phyloP scores from a whole-genome alignment of 1,284 basidiomycete genomes.

The Rhodotorula sp. region DNA sequence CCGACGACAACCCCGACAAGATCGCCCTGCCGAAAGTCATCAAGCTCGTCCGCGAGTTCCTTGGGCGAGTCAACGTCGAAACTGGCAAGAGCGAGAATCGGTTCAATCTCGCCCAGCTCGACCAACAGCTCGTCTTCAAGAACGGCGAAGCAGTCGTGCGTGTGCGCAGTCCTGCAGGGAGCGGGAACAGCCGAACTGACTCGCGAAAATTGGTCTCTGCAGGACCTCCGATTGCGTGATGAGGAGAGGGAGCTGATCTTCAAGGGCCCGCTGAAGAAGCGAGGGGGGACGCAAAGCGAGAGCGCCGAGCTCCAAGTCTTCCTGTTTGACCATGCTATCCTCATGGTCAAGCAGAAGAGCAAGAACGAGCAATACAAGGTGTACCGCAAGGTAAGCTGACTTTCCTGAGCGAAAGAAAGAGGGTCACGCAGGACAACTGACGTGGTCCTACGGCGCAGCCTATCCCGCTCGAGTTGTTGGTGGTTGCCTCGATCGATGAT shows the following conservation, averaged over 20 bases:
- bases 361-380: conserved; percentile 93
- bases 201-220: conserved; percentile 12
- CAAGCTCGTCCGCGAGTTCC: conserved; percentile 74
- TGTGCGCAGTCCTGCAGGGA: conserved; percentile 34
- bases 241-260: conserved; percentile 88
- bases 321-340: conserved; percentile 92
- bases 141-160: conserved; percentile 79
- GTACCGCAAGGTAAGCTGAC: conserved; percentile 73
- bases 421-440: background rate
- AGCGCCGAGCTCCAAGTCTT: conserved; percentile 88
- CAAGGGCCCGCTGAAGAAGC: conserved; percentile 89
- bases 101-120: conserved; percentile 86
- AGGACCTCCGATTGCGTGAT: conserved; percentile 84
- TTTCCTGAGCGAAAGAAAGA: background rate
- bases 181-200: conserved; percentile 11
- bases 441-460: conserved; percentile 59
- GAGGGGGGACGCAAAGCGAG: conserved; percentile 73
- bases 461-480: conserved; percentile 90
- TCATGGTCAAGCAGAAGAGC: conserved; percentile 89
- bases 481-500: conserved; percentile 80
- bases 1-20: conserved; percentile 88
- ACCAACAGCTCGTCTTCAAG: conserved; percentile 81
- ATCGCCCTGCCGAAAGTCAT: conserved; percentile 74
- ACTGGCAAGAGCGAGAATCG: conserved; percentile 89
- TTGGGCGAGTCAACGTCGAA: conserved; percentile 86